Evolutionary conservation across 2,329 filamentous ascomycete species (phyloP).

Genomic region (Cercospora beticola): DNA sequence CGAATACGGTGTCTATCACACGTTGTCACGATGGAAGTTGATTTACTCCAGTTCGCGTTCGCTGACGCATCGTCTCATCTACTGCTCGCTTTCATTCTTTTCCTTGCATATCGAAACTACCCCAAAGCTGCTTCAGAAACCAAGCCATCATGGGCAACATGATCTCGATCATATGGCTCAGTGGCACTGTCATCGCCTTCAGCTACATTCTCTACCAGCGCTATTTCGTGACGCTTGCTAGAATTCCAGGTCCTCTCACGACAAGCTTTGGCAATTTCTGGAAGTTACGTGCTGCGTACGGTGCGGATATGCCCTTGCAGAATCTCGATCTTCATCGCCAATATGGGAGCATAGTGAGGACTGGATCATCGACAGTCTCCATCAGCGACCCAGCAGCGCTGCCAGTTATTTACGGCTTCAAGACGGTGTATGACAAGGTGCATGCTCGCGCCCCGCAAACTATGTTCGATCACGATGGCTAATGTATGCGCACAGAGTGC

Average conservation of each 20-base stretch:
- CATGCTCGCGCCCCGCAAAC: neutral
- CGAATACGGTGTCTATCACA: neutral
- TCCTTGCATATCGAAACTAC: neutral
- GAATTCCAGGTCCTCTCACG: neutral
- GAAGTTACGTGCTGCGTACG: neutral
- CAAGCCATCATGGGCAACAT: neutral
- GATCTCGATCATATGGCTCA: neutral
- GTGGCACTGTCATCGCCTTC: neutral
- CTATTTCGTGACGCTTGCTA: neutral
- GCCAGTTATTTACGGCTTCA: neutral
- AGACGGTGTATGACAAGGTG: neutral
- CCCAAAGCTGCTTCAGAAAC: neutral
- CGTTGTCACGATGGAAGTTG: neutral
- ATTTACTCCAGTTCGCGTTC: neutral
- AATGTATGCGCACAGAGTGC: neutral
- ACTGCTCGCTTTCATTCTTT: neutral
- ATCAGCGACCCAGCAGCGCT: neutral
- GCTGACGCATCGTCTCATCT: neutral
- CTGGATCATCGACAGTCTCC: neutral
- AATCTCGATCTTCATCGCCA: neutral
- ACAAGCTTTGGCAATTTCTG: neutral
- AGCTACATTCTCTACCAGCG: neutral
- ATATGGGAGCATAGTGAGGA: neutral
- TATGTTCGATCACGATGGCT: neutral
- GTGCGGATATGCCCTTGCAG: neutral